These are phyloP conservation scores for Phytophthora kernoviae DNA, from an alignment of 352 stramenopile species.

Conservation along the genomic window DNA sequence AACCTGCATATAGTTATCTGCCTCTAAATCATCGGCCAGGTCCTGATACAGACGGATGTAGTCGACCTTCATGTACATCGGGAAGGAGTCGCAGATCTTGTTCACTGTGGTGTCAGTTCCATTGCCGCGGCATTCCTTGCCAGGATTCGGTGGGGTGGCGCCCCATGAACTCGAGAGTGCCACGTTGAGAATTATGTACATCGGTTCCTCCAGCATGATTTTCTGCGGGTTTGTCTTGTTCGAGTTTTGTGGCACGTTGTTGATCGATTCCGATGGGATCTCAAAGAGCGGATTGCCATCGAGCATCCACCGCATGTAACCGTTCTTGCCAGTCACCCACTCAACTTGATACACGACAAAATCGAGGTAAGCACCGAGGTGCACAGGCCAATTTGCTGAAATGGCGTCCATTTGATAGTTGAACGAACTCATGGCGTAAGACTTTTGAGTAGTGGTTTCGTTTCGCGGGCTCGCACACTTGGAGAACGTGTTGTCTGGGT, in stretches of 20 bases:
- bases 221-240: constrained; percentile 60
- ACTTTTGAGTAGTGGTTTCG: constrained; percentile 36
- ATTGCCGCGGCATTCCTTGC: constrained; percentile 28
- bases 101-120: constrained; percentile 38
- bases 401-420: constrained; percentile 44
- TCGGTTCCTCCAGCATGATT: constrained; percentile 91
- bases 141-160: constrained; percentile 25
- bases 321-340: constrained; percentile 47
- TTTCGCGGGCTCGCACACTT: constrained; percentile 53
- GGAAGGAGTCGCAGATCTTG: constrained; percentile 53
- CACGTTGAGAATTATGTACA: constrained; percentile 94
- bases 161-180: constrained; percentile 87
- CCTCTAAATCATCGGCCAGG: constrained; percentile 33
- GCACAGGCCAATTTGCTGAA: constrained; percentile 80
- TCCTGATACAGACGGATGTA: constrained; percentile 89
- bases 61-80: constrained; percentile 81
- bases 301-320: constrained; percentile 58
- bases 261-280: constrained; percentile 60
- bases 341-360: constrained; percentile 49
- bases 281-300: constrained; percentile 83
- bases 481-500: constrained; percentile 46
- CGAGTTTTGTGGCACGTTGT: constrained; percentile 33
- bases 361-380: constrained; percentile 64
- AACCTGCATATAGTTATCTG: constrained; percentile 41
- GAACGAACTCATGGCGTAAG: constrained; percentile 46